Evolutionary conservation across 176 grass and related monocot genomes (phyloP).

Genomic region (Cocos nucifera): DNA sequence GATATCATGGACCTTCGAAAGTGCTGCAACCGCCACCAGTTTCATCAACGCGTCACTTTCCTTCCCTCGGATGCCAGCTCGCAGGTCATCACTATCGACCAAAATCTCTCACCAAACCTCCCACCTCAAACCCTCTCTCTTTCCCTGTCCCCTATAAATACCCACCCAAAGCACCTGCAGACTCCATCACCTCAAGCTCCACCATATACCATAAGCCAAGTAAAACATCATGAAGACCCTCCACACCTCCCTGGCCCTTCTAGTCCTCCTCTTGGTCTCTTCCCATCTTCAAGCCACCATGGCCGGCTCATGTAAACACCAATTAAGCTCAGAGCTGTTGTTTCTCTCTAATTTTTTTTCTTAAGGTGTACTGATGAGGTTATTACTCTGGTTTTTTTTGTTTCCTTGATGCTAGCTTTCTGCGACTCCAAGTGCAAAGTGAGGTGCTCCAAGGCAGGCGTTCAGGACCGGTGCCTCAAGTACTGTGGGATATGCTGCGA

Average conservation of each 20-base stretch:
- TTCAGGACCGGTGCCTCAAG: slow-evolving; percentile 78
- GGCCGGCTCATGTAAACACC: slow-evolving; percentile 45
- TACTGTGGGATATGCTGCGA: slow-evolving; percentile 83
- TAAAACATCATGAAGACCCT: slow-evolving; percentile 34
- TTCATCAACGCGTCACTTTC: neutral
- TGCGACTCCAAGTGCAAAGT: slow-evolving; percentile 68
- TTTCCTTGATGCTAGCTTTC: slow-evolving; percentile 21
- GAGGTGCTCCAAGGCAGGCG: slow-evolving; percentile 85
- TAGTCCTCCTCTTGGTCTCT: slow-evolving; percentile 35
- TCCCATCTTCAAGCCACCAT: slow-evolving; percentile 30
- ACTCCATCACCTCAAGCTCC: neutral
- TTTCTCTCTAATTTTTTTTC: too few species aligned
- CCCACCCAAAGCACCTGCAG: neutral
- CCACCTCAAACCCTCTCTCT: neutral
- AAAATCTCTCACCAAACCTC: neutral
- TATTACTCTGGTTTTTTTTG: neutral
- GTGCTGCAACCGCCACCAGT: too few species aligned
- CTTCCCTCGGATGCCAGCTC: neutral
- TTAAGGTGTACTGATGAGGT: too few species aligned
- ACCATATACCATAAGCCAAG: neutral
- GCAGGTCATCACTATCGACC: neutral
- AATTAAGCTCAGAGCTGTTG: too few species aligned
- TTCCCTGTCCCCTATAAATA: neutral
- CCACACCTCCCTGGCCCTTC: slow-evolving; percentile 16
- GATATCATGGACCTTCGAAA: too few species aligned